Conservation (phyloP, 2,329 filamentous ascomycete genomes). For the Fusarium sterilihyphosum region DNA sequence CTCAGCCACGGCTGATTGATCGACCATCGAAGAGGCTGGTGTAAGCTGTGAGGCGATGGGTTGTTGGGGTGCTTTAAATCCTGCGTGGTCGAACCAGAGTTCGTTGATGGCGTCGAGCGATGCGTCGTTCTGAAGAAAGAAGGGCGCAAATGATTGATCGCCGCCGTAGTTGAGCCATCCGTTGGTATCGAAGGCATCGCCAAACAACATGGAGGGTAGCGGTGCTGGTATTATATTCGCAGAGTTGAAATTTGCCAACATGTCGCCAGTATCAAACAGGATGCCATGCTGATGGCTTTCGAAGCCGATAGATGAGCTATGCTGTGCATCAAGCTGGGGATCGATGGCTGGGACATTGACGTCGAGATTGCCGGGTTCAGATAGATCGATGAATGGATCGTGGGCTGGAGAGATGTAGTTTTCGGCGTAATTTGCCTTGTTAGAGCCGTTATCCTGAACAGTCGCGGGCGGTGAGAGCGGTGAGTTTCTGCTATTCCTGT, state of each 20-base stretch:
- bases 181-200: neutral
- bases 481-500: neutral
- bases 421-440: neutral
- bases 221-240: neutral
- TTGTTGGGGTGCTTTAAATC: neutral
- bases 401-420: neutral
- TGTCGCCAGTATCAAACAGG: neutral
- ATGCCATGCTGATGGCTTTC: neutral
- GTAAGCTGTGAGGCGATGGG: neutral
- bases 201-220: neutral
- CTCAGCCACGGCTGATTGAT: neutral
- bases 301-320: too few species aligned
- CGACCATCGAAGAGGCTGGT: neutral
- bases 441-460: neutral
- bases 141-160: neutral
- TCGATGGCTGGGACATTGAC: neutral
- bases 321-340: neutral
- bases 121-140: neutral
- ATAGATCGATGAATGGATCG: neutral
- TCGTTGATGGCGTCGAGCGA: neutral
- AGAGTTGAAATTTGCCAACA: neutral
- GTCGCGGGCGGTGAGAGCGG: constrained; percentile 1
- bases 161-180: neutral
- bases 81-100: neutral
- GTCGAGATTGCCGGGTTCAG: neutral